These are phyloP conservation scores for Aurantiochytrium sp. DNA, from an alignment of 108 stramenopile species.

Conservation along the genomic window DNA sequence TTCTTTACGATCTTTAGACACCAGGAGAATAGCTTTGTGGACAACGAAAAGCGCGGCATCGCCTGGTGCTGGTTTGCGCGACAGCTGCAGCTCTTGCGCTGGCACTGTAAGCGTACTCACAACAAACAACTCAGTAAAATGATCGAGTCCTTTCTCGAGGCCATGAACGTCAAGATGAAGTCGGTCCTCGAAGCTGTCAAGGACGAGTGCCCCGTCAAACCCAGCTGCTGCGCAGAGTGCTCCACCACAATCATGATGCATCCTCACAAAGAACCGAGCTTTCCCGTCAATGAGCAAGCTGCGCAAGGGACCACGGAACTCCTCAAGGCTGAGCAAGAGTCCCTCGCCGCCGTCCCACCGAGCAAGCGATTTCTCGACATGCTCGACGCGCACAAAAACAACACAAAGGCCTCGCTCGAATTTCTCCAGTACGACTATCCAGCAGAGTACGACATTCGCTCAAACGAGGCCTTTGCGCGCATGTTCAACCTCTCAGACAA, in stretches of 20 bases:
- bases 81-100: background rate
- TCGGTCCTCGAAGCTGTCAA: background rate
- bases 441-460: background rate
- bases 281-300: background rate
- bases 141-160: constrained; percentile 1
- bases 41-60: background rate
- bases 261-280: background rate
- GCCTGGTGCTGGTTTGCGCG: constrained; percentile 9
- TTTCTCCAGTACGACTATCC: background rate
- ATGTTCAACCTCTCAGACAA: background rate
- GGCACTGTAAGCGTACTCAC: background rate
- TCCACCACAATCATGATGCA: background rate
- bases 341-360: background rate
- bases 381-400: background rate
- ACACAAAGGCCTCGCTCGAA: background rate
- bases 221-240: background rate
- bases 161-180: background rate
- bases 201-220: constrained; percentile 6
- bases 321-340: background rate
- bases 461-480: background rate
- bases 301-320: background rate
- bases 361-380: background rate
- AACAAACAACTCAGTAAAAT: background rate
- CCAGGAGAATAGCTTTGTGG: background rate
- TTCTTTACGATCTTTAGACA: background rate